A percentile compares a stretch with the other conserved stretches of the same genome.
Evolutionary conservation across 2,329 filamentous ascomycete genomes (phyloP).

Genomic region (Colletotrichum simmondsii): DNA sequence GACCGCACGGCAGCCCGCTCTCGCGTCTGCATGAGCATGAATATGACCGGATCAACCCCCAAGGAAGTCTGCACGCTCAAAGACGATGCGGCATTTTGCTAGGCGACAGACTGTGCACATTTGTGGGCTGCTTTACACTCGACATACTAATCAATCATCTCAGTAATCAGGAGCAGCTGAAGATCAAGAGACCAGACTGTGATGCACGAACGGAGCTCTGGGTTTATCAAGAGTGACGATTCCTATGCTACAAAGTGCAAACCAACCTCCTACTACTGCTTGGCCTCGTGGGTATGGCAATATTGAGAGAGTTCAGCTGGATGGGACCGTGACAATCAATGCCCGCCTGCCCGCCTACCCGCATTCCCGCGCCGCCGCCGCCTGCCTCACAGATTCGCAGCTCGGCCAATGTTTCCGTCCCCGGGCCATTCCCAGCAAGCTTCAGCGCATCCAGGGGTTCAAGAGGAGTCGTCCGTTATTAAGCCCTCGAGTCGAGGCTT

Average conservation of each 20-base stretch:
- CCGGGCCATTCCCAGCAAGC: constrained; percentile 12
- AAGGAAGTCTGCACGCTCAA: not conserved
- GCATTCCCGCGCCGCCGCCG: too few relatives aligned
- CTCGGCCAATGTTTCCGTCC: constrained; percentile 4
- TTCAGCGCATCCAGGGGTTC: not conserved
- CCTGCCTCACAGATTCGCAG: not conserved
- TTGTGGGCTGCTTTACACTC: not conserved
- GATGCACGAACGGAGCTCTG: not conserved
- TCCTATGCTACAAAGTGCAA: not conserved
- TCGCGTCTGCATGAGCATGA: not conserved
- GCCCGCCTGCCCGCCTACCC: not conserved
- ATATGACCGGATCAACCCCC: not conserved
- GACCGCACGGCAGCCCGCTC: not conserved
- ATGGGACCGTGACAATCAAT: not conserved
- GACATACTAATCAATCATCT: not conserved
- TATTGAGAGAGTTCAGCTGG: not conserved
- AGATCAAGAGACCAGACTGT: not conserved
- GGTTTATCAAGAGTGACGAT: not conserved
- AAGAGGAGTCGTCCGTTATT: constrained; percentile 1
- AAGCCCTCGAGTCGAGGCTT: not conserved
- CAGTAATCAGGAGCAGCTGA: not conserved
- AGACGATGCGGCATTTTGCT: not conserved
- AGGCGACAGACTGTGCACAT: not conserved
- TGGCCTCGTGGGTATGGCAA: too few relatives aligned
- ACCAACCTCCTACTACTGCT: not conserved